A percentile compares a stretch with the other conserved stretches of the same genome.
Conservation (phyloP, 169 alveolate species). For the Perkinsus marinus region DNA sequence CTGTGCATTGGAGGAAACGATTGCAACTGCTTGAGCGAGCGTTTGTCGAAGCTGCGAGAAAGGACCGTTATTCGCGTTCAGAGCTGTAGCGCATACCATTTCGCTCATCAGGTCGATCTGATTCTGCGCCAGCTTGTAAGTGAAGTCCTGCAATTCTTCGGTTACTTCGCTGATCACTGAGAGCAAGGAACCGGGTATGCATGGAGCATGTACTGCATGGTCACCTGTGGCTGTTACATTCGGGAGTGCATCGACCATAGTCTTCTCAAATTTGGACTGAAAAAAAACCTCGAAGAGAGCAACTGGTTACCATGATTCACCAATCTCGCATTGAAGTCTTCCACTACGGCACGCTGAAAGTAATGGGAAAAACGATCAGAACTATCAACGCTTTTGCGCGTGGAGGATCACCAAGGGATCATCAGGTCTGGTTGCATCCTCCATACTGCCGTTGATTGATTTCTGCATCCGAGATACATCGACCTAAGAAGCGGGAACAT, state of each 20-base stretch:
- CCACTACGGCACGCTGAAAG: too few relatives aligned
- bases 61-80: not conserved
- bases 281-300: not conserved
- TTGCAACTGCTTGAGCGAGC: not conserved
- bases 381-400: too few relatives aligned
- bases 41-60: not conserved
- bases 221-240: not conserved
- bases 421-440: too few relatives aligned
- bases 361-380: too few relatives aligned
- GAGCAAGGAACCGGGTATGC: not conserved
- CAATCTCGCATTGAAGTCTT: too few relatives aligned
- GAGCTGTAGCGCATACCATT: not conserved
- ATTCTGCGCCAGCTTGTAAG: not conserved
- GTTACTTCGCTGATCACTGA: not conserved
- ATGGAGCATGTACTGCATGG: not conserved
- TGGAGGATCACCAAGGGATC: too few relatives aligned
- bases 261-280: not conserved
- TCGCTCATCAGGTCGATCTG: not conserved
- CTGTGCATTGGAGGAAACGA: not conserved
- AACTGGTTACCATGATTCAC: not conserved
- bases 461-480: too few relatives aligned
- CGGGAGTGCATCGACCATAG: not conserved
- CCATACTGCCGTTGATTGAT: too few relatives aligned
- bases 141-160: not conserved
- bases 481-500: too few relatives aligned